Percentiles rank a stretch among this genome's conserved stretches.
Conservation (phyloP, 805 yeast genomes). For the Grigorovia humatica region DNA sequence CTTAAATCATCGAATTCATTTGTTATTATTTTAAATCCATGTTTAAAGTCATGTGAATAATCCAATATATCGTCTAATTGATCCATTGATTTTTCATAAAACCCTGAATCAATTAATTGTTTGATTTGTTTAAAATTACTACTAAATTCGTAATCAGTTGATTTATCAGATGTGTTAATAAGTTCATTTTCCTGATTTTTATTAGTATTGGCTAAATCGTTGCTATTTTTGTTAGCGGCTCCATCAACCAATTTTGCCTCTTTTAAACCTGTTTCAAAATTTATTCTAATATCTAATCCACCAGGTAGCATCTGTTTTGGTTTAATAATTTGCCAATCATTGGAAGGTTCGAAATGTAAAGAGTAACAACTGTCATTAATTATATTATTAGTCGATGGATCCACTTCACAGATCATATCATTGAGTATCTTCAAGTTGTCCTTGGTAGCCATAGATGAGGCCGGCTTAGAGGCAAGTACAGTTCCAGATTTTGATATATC, state of each 20-base stretch:
- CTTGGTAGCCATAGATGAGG: neutral
- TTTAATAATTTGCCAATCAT: conserved; percentile 57
- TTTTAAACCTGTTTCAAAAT: conserved; percentile 57
- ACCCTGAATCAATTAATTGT: conserved; percentile 12
- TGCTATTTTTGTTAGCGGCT: neutral
- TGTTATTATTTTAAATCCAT: conserved; percentile 40
- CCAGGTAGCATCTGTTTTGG: conserved; percentile 72
- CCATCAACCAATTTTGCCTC: conserved; percentile 47
- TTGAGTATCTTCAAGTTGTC: neutral
- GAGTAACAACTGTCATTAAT: neutral
- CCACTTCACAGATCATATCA: neutral
- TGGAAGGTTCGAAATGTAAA: conserved; percentile 45
- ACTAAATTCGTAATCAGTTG: conserved; percentile 21
- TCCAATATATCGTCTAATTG: conserved; percentile 38
- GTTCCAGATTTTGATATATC: neutral
- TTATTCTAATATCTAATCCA: conserved; percentile 64
- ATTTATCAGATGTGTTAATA: neutral
- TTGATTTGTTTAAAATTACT: conserved; percentile 22
- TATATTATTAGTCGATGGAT: neutral
- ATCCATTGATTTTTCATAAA: conserved; percentile 11
- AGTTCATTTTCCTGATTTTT: neutral
- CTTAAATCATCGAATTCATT: conserved; percentile 21
- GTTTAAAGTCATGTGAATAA: conserved; percentile 56
- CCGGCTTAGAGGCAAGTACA: neutral
- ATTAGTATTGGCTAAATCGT: neutral